These are phyloP conservation scores for Trichothecium roseum DNA, from an alignment of 2,329 filamentous ascomycete genomes.

Conservation along the genomic window DNA sequence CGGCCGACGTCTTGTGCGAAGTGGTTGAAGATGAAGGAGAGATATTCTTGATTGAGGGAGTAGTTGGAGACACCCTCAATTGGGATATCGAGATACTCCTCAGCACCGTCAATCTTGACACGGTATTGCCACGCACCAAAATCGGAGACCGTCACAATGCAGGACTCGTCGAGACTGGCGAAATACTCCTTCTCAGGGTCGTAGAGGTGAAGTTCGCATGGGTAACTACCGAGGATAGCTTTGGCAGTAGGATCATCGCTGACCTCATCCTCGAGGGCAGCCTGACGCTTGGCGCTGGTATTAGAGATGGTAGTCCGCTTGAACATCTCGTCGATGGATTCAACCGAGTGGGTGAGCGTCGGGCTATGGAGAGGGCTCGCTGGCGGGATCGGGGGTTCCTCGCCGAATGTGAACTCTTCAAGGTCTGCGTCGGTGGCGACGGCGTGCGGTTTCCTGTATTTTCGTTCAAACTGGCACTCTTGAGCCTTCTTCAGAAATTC, in stretches of 20 bases:
- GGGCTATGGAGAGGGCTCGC: conserved; percentile 54
- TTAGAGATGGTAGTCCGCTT: conserved; percentile 37
- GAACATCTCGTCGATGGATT: conserved; percentile 47
- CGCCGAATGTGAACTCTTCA: conserved; percentile 68
- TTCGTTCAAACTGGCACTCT: conserved; percentile 96
- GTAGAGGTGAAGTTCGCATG: conserved; percentile 84
- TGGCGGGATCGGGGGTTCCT: conserved; percentile 52
- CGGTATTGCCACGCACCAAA: conserved; percentile 91
- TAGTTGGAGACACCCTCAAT: no score
- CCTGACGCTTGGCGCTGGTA: conserved; percentile 32
- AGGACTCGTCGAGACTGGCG: conserved; percentile 62
- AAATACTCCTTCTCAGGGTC: conserved; percentile 85
- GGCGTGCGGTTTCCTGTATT: conserved; percentile 71
- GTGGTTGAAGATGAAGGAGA: conserved; percentile 99
- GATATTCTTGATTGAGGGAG: conserved; percentile 48
- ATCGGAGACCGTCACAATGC: conserved; percentile 74
- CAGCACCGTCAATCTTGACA: conserved; percentile 64
- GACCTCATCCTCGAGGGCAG: conserved; percentile 18
- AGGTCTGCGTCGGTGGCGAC: conserved; percentile 76
- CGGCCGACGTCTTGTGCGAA: conserved; percentile 80
- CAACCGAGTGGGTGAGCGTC: conserved; percentile 39
- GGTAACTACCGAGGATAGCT: conserved; percentile 57
- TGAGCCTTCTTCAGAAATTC: conserved; percentile 75
- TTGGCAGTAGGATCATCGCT: conserved; percentile 10
- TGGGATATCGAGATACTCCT: no score